Percentiles rank a stretch among this genome's conserved stretches.
Conservation (phyloP, 257 asterid species). For the Anisodus tanguticus region DNA sequence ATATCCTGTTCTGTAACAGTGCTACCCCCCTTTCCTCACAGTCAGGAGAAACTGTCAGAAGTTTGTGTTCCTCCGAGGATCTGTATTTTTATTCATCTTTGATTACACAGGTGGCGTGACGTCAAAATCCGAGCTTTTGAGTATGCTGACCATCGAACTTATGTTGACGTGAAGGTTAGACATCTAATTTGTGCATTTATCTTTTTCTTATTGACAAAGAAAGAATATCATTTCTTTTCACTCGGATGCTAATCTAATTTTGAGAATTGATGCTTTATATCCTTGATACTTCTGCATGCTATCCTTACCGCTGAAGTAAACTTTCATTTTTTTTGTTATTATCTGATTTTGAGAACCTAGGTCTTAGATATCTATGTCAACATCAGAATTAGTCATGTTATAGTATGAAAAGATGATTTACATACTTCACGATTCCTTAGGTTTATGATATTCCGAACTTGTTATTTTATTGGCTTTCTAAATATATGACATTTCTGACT, state of each 20-base stretch:
- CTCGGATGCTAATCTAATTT: not conserved
- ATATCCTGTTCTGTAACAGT: not conserved
- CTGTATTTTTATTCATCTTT: not conserved
- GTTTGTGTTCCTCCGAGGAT: not conserved
- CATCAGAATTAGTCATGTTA: not conserved
- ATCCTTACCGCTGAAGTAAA: not conserved
- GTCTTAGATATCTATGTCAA: not conserved
- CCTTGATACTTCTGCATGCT: not conserved
- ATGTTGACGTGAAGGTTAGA: conserved; percentile 89
- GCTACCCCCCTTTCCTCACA: not conserved
- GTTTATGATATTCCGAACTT: not conserved
- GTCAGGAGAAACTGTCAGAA: not conserved
- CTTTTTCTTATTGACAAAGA: not conserved
- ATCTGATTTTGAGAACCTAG: not conserved
- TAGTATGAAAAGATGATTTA: conserved; percentile 12
- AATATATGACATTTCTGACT: conserved; percentile 23
- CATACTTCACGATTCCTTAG: not conserved
- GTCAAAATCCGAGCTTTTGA: conserved; percentile 89
- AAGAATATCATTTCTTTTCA: not conserved
- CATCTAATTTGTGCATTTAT: not conserved
- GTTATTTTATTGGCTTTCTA: not conserved
- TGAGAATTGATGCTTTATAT: not conserved
- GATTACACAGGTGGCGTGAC: conserved; percentile 87
- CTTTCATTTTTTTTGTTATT: not conserved
- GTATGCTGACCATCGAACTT: conserved; percentile 89